Evolutionary conservation across 2,329 filamentous ascomycete genomes (phyloP).

Genomic region (Paraphoma sp.): DNA sequence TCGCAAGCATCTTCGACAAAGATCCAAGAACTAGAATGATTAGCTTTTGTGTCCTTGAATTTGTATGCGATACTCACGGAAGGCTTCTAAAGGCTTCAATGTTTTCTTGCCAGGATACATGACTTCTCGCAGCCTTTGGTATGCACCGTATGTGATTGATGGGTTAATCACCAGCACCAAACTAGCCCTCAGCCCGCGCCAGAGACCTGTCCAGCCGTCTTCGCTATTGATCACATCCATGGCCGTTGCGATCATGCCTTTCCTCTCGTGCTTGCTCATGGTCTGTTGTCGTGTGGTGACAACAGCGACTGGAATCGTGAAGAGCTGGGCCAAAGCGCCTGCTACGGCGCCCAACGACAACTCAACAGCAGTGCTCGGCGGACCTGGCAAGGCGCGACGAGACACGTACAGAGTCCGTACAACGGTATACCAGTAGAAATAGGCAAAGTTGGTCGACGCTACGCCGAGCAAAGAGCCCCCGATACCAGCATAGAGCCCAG

Average conservation of each 20-base stretch:
- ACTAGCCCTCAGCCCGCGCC: conserved; percentile 95
- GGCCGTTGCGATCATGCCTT: conserved; percentile 85
- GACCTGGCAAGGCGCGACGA: conserved; percentile 62
- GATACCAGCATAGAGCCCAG: conserved; percentile 89
- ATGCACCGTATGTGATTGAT: conserved; percentile 96
- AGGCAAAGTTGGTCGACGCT: conserved; percentile 97
- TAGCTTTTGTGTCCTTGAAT: too few species aligned
- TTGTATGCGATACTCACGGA: conserved; percentile 67
- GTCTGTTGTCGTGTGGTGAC: conserved; percentile 97
- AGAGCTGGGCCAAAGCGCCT: conserved; percentile 89
- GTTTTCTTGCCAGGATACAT: conserved; percentile 79
- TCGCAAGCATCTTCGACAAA: conserved; percentile 90
- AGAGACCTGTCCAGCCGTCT: conserved; percentile 86
- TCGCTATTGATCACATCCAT: conserved; percentile 88
- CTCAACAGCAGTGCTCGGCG: conserved; percentile 82
- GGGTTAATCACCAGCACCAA: conserved; percentile 95
- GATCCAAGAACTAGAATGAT: conserved; percentile 76
- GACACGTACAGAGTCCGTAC: conserved; percentile 80
- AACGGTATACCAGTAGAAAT: conserved; percentile 98
- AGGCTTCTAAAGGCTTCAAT: conserved; percentile 85
- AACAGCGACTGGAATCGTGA: conserved; percentile 95
- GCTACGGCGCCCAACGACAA: conserved; percentile 84
- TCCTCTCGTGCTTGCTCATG: conserved; percentile 81
- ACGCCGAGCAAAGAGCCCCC: conserved; percentile 86
- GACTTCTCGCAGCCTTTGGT: conserved; percentile 81